Evolutionary conservation across 768 basidiomycete genomes (phyloP), one percentile per base, ranked within the genome.

Genomic region (Suillus americanus): DNA sequence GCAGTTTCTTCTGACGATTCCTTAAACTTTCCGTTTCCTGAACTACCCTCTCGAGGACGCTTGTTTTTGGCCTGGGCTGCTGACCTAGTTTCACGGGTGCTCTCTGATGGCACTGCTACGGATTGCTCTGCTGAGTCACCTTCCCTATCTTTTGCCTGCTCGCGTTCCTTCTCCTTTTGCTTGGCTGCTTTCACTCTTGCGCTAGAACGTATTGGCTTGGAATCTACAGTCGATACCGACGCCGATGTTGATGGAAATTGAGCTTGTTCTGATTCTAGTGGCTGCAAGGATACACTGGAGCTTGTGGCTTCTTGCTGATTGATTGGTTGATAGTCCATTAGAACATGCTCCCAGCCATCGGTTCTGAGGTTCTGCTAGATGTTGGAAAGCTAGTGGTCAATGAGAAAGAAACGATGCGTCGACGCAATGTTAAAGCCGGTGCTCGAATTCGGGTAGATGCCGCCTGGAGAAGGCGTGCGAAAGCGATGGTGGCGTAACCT

Each of bases 281-380:
- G 80, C 74, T 79, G 76, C 72, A 78, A 78, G 68, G 80, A 79
- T 80, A 81, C 75, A 79, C 83, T 88, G 78, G 86, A 84, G 85
- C 78, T 80, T 78, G 84, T 85, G 85, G 87, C 87, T 86, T 88
- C 86, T 83, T 84, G 84, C 73, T 83, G 81, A 82, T 90, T 79
- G 74, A 78, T 79, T 81, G 83, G 85, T 90, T 85, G 85, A 86
- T 89, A 86, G 89, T 93, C 91, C 91, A 93, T 93, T 92, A 92
- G 89, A 86, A 82, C 82, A 85, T 87, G 84, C 88, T 79, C 86
- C 86, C 88, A 88, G 91, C 91, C 91, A 93, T 93, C 88, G 90
- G 90, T 85, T 73, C 75, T 65, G 66, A 64, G 61, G 60, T 60
- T 66, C 65, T 46, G 62, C 63, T 45, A 63, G 25, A 66, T 65